Evolutionary conservation across 2,329 filamentous ascomycete genomes (phyloP), one percentile per base, ranked within the genome.

Genomic region (Neonectria punicea): DNA sequence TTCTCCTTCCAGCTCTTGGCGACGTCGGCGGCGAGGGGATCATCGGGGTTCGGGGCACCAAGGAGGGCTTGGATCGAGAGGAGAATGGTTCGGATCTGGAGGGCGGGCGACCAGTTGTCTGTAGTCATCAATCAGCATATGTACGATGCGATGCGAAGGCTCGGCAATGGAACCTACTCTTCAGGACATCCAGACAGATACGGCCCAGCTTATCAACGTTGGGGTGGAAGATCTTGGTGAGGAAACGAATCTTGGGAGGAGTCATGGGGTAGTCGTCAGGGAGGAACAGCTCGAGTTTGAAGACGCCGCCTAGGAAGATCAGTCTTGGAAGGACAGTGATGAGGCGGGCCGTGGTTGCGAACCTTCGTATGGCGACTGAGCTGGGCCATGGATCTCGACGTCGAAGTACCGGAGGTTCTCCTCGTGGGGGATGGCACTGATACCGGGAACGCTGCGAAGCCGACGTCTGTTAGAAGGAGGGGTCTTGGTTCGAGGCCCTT

Each of bases 201-300:
- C 96, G 92, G 66, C 96, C 96, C 2, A 99, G 89, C 82, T 97
- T 97, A 80, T 99, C 96, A 73, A 99, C 98, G 80, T 99, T 99
- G 57, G 96, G 96, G 80, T 99, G 97, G 82, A 98, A 99, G 80
- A 99, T 98, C 83, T 97, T 98, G 74, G 97, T 99, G 56, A 99
- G 86, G 82, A 99, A 99, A 60, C 96, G 93, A 77, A 99, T 98
- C 86, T 98, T 98, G 50, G 96, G 96, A 58, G 96, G 95, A 36
- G 94, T 97, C 96, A 99, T 99, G 46, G 96, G 96, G 80, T 99
- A 99, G 83, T 99, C 96, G 77, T 99, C 96, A 49, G 97, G 97
- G 25, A 99, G 87, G 80, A 99, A 99, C 20, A 99, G 89, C 81
- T 99, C 96, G 67, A 98, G 91, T 81, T 97, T 95, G 86, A 99